Base-by-base conservation (phyloP, 148 eudicot species). In the Rhododendron henanense region DNA sequence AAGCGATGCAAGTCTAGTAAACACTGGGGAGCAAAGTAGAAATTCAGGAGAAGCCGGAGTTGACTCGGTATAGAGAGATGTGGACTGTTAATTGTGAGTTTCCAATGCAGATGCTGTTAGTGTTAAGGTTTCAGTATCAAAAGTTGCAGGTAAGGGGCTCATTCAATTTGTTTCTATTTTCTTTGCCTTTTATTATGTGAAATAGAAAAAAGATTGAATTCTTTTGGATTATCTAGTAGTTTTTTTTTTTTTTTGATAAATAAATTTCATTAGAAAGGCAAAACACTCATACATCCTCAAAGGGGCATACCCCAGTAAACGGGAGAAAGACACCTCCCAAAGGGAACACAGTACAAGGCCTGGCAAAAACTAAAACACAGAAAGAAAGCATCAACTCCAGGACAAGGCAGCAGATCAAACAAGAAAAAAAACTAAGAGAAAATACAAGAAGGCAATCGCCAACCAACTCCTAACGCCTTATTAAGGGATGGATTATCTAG, bases 11-110 rank as follows among this genome's bases (percentile, higher is more conserved):
- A 82, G 47, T 82, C 57, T 65, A 18, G 45, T 16, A 10, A 48
- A 86, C 76, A 50, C 31, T 19, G 88, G 79, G 3, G 75, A 51
- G 28, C 55, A 82, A 25, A 83, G 71, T 31, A 85, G 85, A 44
- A 47, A 45, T 79, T 84, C 88, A 84, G 76, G 77, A 82, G 88
- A 84, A 74, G 82, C 50, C 61, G 82, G 82, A 71, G 76, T 81
- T 74, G 88, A 86, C 44, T 44, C 73, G 47, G 78, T 74, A 28
- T 86, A 86, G 74, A 80, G 18, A 31, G 25, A 4, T 10, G 31
- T 4, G 15, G 23, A 21, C 5, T 44, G 48, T 78, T 21, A 21
- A 78, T 23, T 9, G 79, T 10, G 79, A 76, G 25, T 8, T 18
- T 4, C 76, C 76, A 31, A 63, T 23, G 31, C 71, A 63, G 71